Base-by-base conservation (phyloP, 257 asterid species). In the Knoxia roxburghii region DNA sequence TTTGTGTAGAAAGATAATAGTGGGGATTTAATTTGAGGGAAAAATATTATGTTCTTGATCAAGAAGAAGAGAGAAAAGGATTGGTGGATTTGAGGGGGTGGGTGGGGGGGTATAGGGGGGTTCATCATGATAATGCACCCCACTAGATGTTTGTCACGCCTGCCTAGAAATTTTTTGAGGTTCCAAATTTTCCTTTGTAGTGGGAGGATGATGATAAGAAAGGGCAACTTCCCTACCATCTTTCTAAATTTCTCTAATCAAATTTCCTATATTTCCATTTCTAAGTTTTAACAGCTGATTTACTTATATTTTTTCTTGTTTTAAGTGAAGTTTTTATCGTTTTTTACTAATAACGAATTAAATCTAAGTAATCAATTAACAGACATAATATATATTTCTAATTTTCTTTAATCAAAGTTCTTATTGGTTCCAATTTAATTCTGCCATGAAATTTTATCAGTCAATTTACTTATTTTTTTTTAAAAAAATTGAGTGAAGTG, bases 81-180 rank as follows among this genome's bases (percentile, higher is more conserved):
- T 15, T 24, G 68, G 61, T 48, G 30, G 35, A 67, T 63, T 20
- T 50, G 37, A 23, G 30, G 62, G 13, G 73, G 71, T 29, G 24
- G 32, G 78, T 72, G 81, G 69, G 80, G 45, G 17, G 78, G 76
- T 79, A 37, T 3, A 37, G 9, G 4, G 41, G 79, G 73, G 75
- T 74, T 80, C 76, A 81, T 83, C 82, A 89, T 89, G 81, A 92
- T 89, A 81, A 78, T 83, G 95, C 95, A 83, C 88, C 89, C 96
- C 93, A 91, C 92, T 87, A 57, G 71, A 64, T 52, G 79, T 75
- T 73, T 72, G 85, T 86, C 98, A 91, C 95, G 98, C 97, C 92
- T 85, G 77, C 64, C 4, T 9, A 37, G 9, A 37, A 66, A 65
- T 69, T 62, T 85, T 81, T 59, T 61, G 82, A 75, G 80, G 72